Evolutionary conservation across 352 stramenopile species (phyloP).

Genomic region (Aphanomyces euteiches): DNA sequence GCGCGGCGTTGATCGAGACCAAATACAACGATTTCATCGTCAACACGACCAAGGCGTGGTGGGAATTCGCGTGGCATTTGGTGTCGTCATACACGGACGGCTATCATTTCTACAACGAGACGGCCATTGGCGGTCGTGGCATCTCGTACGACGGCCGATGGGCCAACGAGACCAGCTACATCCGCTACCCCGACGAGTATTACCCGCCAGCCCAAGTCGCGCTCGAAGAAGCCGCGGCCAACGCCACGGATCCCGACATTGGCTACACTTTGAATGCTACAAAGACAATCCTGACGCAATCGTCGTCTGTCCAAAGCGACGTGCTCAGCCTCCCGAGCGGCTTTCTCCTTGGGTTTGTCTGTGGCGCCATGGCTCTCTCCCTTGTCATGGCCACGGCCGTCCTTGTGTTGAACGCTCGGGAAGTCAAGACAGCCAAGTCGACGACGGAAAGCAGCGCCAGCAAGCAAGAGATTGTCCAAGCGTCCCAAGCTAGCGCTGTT

Average conservation of each 20-base stretch:
- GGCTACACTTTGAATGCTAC: neutral
- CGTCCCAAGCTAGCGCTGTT: no score
- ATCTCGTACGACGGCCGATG: neutral
- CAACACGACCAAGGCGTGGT: neutral
- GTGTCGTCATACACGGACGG: constrained; percentile 18
- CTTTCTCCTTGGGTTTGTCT: constrained; percentile 6
- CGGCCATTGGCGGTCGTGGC: neutral
- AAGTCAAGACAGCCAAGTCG: neutral
- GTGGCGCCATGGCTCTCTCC: neutral
- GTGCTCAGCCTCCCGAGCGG: constrained; percentile 2
- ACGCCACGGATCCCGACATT: neutral
- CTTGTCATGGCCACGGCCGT: neutral
- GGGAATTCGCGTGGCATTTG: constrained; percentile 28
- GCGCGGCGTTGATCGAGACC: neutral
- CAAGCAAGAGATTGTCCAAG: no score
- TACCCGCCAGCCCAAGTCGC: constrained; percentile 7
- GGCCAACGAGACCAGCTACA: constrained; percentile 4
- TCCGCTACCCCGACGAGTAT: constrained; percentile 6
- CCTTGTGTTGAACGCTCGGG: neutral
- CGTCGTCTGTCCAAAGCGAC: neutral
- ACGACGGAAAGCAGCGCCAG: no score
- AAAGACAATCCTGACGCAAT: neutral
- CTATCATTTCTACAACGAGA: constrained; percentile 18
- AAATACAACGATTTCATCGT: constrained; percentile 19
- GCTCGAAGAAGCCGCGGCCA: neutral